Conservation (phyloP, 2,329 filamentous ascomycete species). For the Fusarium anthophilum region DNA sequence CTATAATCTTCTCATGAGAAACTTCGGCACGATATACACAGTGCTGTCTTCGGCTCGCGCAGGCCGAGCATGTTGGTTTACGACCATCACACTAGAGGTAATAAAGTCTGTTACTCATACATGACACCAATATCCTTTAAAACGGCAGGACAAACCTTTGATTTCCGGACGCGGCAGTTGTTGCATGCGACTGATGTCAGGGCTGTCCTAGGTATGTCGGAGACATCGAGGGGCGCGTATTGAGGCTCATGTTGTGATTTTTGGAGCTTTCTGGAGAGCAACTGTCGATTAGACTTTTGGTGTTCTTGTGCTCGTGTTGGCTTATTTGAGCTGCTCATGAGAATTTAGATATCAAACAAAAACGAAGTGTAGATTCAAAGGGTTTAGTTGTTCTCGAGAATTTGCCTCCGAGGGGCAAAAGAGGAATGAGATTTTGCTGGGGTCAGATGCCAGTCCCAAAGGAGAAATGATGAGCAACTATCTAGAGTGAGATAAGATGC, state of each 20-base stretch:
- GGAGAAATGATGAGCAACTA: background rate
- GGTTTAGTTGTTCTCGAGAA: background rate
- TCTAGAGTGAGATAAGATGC: background rate
- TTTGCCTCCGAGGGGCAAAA: background rate
- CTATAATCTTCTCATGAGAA: slow-evolving; percentile 9
- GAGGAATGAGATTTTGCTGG: background rate
- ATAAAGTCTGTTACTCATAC: background rate
- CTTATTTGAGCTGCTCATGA: slow-evolving; percentile 6
- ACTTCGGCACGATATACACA: slow-evolving; percentile 20
- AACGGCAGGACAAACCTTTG: slow-evolving; percentile 2
- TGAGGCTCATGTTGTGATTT: background rate
- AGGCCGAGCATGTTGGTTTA: slow-evolving; percentile 20
- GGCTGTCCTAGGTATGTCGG: background rate
- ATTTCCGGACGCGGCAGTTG: slow-evolving; percentile 13
- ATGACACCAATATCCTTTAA: too few species aligned
- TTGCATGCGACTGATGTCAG: slow-evolving; percentile 24
- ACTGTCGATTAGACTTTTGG: slow-evolving; percentile 10
- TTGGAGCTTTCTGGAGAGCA: slow-evolving; percentile 1
- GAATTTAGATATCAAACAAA: background rate
- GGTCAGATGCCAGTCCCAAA: background rate
- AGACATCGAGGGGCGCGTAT: slow-evolving; percentile 2
- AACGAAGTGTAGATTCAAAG: background rate
- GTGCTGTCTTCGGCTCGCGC: slow-evolving; percentile 11
- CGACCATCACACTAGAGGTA: slow-evolving; percentile 12
- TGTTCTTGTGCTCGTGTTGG: slow-evolving; percentile 10